A percentile compares a stretch with the other conserved stretches of the same genome.
phyloP scores from a whole-genome alignment of 352 stramenopile species.

The Globisporangium mamillatum region DNA sequence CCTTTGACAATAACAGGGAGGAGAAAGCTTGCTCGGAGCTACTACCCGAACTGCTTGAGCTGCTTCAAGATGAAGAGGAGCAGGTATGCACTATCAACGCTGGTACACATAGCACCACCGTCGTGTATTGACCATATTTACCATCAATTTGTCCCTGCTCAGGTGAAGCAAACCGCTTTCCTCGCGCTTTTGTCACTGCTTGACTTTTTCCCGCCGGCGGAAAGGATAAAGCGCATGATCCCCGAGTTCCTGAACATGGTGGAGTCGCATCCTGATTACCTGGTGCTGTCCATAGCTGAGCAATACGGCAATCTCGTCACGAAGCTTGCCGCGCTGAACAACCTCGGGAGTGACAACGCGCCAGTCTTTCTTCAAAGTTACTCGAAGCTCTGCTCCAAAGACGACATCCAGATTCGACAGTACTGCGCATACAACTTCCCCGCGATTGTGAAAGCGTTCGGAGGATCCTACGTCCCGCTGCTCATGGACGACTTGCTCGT shows the following conservation, averaged over 20 bases:
- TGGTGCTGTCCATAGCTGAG: conserved; percentile 47
- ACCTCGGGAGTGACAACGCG: conserved; percentile 51
- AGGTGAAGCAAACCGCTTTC: conserved; percentile 82
- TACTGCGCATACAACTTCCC: conserved; percentile 80
- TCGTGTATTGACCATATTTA: background rate
- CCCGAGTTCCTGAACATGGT: conserved; percentile 60
- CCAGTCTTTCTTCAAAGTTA: conserved; percentile 61
- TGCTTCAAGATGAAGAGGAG: conserved; percentile 82
- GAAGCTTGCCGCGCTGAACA: conserved; percentile 57
- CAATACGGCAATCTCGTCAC: conserved; percentile 58
- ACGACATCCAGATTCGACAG: conserved; percentile 60
- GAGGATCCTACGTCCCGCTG: conserved; percentile 41
- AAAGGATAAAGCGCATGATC: conserved; percentile 62
- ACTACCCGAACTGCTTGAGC: conserved; percentile 67
- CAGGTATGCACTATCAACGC: conserved; percentile 32
- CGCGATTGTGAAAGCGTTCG: conserved; percentile 72
- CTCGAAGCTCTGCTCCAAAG: conserved; percentile 48
- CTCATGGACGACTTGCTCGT: conserved; percentile 74
- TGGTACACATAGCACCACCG: background rate
- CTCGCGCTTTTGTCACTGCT: conserved; percentile 65
- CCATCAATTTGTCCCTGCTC: background rate
- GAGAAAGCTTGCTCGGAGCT: conserved; percentile 63
- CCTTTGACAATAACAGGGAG: conserved; percentile 29
- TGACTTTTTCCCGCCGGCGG: conserved; percentile 61
- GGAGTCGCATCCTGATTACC: conserved; percentile 57